Evolutionary conservation across 495 filamentous ascomycete species (phyloP), one percentile per base, ranked within the genome.

Genomic region (Pseudoneurospora amorphoporcata): DNA sequence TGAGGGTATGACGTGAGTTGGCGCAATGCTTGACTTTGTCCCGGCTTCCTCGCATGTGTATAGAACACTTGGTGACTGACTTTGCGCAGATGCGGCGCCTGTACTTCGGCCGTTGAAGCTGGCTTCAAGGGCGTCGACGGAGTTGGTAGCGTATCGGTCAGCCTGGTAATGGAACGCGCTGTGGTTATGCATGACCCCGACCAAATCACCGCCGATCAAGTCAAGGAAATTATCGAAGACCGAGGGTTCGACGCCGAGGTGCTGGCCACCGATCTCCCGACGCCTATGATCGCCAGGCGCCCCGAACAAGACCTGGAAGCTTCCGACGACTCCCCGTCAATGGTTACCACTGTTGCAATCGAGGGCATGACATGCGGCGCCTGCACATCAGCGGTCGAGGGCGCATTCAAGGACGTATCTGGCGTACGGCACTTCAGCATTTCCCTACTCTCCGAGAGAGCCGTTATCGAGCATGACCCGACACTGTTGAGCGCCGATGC

Each of bases 341-440:
- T 88, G 74, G 89, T 90, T 5, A 98, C 94, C 0, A 97, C 94
- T 1, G 86, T 99, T 19, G 88, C 90, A 4, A 88, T 99, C 35
- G 92, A 92, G 76, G 95, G 95, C 39, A 98, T 99, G 95, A 98
- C 95, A 5, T 99, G 95, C 77, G 95, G 95, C 29, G 93, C 95
- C 37, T 99, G 95, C 79, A 98, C 95, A 8, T 92, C 94, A 12
- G 94, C 95, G 53, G 88, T 98, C 23, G 91, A 97, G 80, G 88
- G 88, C 69, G 94, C 91, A 3, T 96, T 98, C 77, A 87, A 89
- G 71, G 89, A 89, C 72, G 83, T 95, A 17, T 83, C 90, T 3
- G 96, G 95, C 1, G 81, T 99, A 16, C 86, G 90, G 47, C 91
- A 92, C 77, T 97, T 98, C 83, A 95, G 94, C 78, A 93, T 99